phyloP scores from a whole-genome alignment of 176 grass and related monocot species.

The Rhynchospora pubera region DNA sequence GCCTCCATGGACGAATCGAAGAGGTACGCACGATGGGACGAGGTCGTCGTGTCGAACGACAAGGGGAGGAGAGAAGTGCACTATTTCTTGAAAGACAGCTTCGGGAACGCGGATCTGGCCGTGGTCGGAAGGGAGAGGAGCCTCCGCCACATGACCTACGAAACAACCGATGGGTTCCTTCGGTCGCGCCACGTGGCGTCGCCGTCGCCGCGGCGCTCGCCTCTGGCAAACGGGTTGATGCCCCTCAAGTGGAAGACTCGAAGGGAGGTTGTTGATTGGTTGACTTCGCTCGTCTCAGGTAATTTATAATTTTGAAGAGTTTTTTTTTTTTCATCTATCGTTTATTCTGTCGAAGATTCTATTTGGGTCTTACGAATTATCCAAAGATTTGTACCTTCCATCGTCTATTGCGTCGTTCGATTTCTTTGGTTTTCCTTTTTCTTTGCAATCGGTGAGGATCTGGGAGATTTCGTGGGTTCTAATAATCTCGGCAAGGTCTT shows the following conservation, averaged over 20 bases:
- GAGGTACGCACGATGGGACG: slow-evolving; percentile 75
- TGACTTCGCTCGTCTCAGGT: slow-evolving; percentile 78
- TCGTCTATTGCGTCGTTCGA: neutral
- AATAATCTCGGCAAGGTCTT: neutral
- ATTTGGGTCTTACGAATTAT: neutral
- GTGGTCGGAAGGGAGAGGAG: slow-evolving; percentile 89
- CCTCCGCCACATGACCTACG: slow-evolving; percentile 89
- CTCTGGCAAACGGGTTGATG: neutral
- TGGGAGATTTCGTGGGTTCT: neutral
- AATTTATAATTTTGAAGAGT: slow-evolving; percentile 1
- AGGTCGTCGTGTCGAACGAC: slow-evolving; percentile 90
- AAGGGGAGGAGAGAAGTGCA: slow-evolving; percentile 73
- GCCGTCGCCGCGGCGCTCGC: slow-evolving; percentile 22
- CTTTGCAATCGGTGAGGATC: neutral
- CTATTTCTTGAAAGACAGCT: slow-evolving; percentile 63
- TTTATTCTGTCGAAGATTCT: neutral
- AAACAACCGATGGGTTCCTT: slow-evolving; percentile 46
- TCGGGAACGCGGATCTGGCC: slow-evolving; percentile 44
- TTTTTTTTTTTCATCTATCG: neutral
- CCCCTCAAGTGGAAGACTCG: slow-evolving; percentile 64
- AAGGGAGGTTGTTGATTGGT: slow-evolving; percentile 89
- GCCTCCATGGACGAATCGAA: slow-evolving; percentile 37
- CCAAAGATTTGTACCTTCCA: neutral
- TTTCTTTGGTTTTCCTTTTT: neutral
- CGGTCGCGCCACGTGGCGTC: slow-evolving; percentile 34